Conservation (phyloP, 495 filamentous ascomycete species). For the Aspergillus homomorphus region DNA sequence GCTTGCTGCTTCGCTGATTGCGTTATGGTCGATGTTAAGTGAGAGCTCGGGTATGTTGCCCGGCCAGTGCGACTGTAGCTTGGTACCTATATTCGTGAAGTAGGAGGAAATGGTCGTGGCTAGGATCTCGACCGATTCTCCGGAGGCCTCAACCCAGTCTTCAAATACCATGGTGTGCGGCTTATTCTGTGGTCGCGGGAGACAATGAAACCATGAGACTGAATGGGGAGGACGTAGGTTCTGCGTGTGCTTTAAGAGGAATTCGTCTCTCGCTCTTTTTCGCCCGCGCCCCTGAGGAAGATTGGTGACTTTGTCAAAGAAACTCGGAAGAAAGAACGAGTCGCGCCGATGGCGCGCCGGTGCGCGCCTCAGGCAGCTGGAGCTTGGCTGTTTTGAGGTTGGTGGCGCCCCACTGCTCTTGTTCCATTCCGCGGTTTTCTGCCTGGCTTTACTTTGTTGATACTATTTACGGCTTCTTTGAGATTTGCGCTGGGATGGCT, state of each 20-base stretch:
- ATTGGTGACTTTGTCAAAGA: background rate
- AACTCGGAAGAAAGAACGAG: too few species aligned
- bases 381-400: background rate
- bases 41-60: background rate
- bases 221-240: too few species aligned
- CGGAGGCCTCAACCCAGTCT: slow-evolving; percentile 1
- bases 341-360: background rate
- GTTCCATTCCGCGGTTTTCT: too few species aligned
- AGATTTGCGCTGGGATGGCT: too few species aligned
- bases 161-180: background rate
- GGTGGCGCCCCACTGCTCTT: background rate
- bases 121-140: background rate
- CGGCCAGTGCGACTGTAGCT: background rate
- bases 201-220: background rate
- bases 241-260: background rate
- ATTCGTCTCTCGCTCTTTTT: background rate
- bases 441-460: background rate
- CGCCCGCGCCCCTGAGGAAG: background rate
- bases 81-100: background rate
- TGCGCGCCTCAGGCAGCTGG: background rate
- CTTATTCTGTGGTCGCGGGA: background rate
- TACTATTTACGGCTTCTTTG: background rate
- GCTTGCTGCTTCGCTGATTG: background rate
- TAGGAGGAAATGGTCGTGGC: background rate
- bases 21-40: background rate